Conservation (phyloP, 2,329 filamentous ascomycete species). For the Ophiostoma sp. region DNA sequence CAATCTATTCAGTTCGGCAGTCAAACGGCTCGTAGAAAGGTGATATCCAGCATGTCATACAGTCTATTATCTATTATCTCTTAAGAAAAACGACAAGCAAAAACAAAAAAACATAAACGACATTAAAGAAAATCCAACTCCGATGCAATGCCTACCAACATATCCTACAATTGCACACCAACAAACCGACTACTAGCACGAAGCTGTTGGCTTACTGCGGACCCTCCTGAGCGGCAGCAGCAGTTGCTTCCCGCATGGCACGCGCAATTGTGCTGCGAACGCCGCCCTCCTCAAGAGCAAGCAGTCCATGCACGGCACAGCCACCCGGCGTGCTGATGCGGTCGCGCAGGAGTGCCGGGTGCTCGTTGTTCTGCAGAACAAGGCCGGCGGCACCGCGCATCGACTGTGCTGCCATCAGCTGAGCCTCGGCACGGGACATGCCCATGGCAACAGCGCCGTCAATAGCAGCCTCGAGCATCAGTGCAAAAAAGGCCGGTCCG, state of each 20-base stretch:
- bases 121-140: not conserved
- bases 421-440: conserved; percentile 64
- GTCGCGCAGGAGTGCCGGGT: conserved; percentile 68
- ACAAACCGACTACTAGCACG: not conserved
- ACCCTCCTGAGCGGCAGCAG: conserved; percentile 46
- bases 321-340: conserved; percentile 74
- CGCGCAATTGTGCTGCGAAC: conserved; percentile 62
- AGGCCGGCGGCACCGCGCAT: conserved; percentile 68
- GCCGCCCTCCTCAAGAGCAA: conserved; percentile 67
- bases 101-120: not conserved
- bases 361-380: conserved; percentile 60
- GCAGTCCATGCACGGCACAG: conserved; percentile 68
- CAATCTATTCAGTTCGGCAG: not conserved
- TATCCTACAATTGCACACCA: conserved; percentile 9
- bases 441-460: conserved; percentile 78
- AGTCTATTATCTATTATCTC: not conserved
- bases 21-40: not conserved
- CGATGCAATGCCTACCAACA: conserved; percentile 12
- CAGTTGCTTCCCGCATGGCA: conserved; percentile 65
- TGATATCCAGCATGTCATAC: no score
- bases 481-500: conserved; percentile 68
- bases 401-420: conserved; percentile 71
- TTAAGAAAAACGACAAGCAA: not conserved
- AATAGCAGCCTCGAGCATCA: conserved; percentile 68
- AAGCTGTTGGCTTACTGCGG: conserved; percentile 1